phyloP scores from a whole-genome alignment of 768 basidiomycete species.

The Goffeauzyma gilvescens region DNA sequence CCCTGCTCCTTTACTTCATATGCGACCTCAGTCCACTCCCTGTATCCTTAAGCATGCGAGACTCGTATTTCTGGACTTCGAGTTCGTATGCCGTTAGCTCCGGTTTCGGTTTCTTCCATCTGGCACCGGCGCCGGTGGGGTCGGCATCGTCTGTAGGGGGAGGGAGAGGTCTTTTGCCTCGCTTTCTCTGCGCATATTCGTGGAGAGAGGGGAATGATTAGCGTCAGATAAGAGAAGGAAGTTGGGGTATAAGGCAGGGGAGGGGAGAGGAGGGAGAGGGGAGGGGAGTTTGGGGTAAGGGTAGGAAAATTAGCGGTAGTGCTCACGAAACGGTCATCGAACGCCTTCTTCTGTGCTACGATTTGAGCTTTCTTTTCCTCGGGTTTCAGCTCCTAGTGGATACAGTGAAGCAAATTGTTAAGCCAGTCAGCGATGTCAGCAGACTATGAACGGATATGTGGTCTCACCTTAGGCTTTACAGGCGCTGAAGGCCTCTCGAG shows the following conservation, averaged over 20 bases:
- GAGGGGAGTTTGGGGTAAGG: not conserved
- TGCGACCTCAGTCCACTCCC: conserved; percentile 8
- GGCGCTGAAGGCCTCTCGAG: too few species aligned
- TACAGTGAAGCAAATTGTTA: too few species aligned
- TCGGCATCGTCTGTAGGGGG: conserved; percentile 1
- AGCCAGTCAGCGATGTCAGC: too few species aligned
- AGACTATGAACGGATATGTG: too few species aligned
- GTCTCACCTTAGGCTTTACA: too few species aligned
- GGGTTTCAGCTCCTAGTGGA: not conserved
- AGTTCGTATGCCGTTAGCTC: conserved; percentile 10
- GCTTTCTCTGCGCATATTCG: conserved; percentile 11
- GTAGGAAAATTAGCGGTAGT: not conserved
- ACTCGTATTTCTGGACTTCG: conserved; percentile 9
- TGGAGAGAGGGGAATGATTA: too few species aligned
- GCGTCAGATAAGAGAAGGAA: too few species aligned
- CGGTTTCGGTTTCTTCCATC: conserved; percentile 11
- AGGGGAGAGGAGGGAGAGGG: not conserved
- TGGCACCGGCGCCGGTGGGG: too few species aligned
- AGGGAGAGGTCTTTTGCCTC: conserved; percentile 10
- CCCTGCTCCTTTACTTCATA: conserved; percentile 8
- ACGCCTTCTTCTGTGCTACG: conserved; percentile 11
- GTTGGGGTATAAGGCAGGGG: not conserved
- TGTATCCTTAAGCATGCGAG: conserved; percentile 8
- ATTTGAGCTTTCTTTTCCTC: conserved; percentile 8
- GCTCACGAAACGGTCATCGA: conserved; percentile 12